A percentile compares a stretch with the other conserved stretches of the same genome.
Conservation (phyloP, 345 rosid species). For the Aethionema arabicum region DNA sequence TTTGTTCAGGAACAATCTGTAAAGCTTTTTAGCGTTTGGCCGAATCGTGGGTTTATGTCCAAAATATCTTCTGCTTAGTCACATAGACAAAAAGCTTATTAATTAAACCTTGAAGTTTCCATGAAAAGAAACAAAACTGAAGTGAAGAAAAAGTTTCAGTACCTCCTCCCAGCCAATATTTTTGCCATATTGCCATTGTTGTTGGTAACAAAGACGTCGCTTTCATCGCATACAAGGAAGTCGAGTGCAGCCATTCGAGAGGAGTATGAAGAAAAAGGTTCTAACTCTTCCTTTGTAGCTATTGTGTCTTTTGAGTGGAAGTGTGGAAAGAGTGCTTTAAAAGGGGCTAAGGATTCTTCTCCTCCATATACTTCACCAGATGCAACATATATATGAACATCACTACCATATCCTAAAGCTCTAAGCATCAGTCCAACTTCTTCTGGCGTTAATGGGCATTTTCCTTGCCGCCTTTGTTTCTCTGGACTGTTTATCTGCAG, state of each 20-base stretch:
- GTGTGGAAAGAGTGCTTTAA: conserved; percentile 85
- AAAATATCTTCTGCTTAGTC: conserved; percentile 74
- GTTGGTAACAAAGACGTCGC: conserved; percentile 94
- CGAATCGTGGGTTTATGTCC: conserved; percentile 95
- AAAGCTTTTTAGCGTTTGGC: conserved; percentile 89
- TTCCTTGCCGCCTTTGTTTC: conserved; percentile 95
- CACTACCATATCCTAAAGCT: conserved; percentile 90
- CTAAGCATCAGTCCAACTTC: conserved; percentile 98
- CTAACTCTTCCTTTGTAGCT: conserved; percentile 75
- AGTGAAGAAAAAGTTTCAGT: conserved; percentile 19
- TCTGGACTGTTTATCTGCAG: conserved; percentile 79
- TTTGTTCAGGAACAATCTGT: conserved; percentile 63
- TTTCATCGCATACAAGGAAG: conserved; percentile 92
- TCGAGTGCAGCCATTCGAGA: conserved; percentile 99
- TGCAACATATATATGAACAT: conserved; percentile 89
- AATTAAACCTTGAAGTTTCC: neutral
- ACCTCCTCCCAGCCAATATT: conserved; percentile 94
- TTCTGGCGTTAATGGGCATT: conserved; percentile 94
- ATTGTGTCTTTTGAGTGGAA: conserved; percentile 81
- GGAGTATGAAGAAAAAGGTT: conserved; percentile 74
- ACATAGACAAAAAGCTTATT: conserved; percentile 17
- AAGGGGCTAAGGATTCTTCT: conserved; percentile 76
- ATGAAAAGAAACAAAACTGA: neutral
- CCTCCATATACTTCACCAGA: conserved; percentile 97
- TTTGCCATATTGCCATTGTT: conserved; percentile 98